Base-by-base conservation (phyloP, 129 eudicot genomes). In the Flaveria bidentis region DNA sequence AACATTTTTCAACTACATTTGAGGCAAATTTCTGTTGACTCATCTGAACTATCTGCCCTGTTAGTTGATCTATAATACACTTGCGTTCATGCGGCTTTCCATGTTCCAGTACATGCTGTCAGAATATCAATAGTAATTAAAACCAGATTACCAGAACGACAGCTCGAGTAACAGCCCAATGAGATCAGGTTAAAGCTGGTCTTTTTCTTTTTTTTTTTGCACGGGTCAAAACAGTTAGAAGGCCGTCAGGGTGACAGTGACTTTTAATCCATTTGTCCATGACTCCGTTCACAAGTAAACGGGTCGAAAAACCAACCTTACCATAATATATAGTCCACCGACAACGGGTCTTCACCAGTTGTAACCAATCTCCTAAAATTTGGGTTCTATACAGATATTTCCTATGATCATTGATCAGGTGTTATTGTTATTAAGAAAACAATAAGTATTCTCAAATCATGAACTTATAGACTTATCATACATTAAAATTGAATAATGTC, bases 1-100 rank as follows among this genome's bases (percentile, higher is more conserved):
- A 76, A 81, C 98, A 94, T 76, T 94, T 94, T 82, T 94, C 97
- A 18, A 94, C 91, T 47, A 94, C 97, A 81, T 93, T 91, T 0
- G 98, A 94, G 55, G 98, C 97, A 79, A 94, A 94, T 78, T 91
- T 91, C 86, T 94, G 97, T 86, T 91, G 98, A 78, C 97, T 89
- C 97, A 94, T 94, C 73, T 87, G 93, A 73, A 94, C 93, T 73
- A 94, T 91, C 79, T 91, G 89, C 72, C 93, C 97, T 36, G 83
- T 82, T 58, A 94, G 65, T 49, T 93, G 83, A 49, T 73, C 83
- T 14, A 93, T 91, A 42, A 91, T 93, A 78, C 82, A 53, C 12
- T 97, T 50, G 51, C 97, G 93, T 57, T 94, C 97, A 14, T 86
- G 84, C 2, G 97, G 91, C 90, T 88, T 87, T 74, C 97, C 97